These are phyloP conservation scores for Casuarina cunninghamiana DNA, from an alignment of 306 rosid species.

Conservation along the genomic window DNA sequence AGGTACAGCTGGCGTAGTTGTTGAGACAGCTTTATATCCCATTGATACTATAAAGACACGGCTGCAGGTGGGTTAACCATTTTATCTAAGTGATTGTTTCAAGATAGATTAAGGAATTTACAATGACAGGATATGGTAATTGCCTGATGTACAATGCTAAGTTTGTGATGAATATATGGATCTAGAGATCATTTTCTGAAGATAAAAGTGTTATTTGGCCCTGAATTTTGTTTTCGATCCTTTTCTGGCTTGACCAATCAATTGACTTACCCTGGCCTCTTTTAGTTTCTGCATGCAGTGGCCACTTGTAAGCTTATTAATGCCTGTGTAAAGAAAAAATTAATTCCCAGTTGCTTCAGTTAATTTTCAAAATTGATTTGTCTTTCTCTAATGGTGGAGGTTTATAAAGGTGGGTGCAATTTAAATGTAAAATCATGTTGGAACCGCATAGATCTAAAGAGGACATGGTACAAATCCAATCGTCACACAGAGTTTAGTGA, in stretches of 20 bases:
- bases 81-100: neutral
- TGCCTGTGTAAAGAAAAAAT: neutral
- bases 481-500: neutral
- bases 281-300: neutral
- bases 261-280: neutral
- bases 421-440: neutral
- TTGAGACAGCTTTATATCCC: constrained; percentile 93
- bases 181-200: neutral
- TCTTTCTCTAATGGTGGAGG: too few species aligned
- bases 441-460: neutral
- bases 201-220: neutral
- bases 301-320: neutral
- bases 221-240: neutral
- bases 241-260: neutral
- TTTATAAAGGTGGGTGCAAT: neutral
- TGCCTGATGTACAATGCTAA: constrained; percentile 27
- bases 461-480: neutral
- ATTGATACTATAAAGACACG: constrained; percentile 97
- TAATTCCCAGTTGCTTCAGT: neutral
- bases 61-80: constrained; percentile 71
- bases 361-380: neutral
- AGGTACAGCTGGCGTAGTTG: constrained; percentile 94
- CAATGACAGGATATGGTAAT: constrained; percentile 21
- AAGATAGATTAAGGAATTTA: constrained; percentile 13
- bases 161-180: neutral